phyloP scores from a whole-genome alignment of 1,139 yeast species.

The Trichomonascaceae sp. region DNA sequence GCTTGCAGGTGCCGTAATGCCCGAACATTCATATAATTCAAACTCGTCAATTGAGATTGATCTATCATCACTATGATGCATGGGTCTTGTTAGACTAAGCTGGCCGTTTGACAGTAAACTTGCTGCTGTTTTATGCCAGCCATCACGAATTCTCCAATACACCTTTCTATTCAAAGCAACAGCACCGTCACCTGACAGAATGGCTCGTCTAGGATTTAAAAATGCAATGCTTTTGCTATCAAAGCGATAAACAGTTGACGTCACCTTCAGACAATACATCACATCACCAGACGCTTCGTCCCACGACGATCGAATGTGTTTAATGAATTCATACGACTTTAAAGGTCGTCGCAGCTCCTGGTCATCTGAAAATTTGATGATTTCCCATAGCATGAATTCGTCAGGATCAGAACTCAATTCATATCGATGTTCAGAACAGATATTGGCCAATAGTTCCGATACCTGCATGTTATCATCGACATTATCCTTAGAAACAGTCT shows the following conservation, averaged over 20 bases:
- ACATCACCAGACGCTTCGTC: conserved; percentile 7
- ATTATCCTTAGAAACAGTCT: conserved; percentile 5
- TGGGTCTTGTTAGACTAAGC: background rate
- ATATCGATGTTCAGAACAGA: conserved; percentile 24
- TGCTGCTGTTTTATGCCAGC: conserved; percentile 2
- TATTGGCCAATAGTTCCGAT: background rate
- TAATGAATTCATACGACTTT: conserved; percentile 22
- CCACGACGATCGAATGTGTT: conserved; percentile 23
- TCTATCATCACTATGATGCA: conserved; percentile 2
- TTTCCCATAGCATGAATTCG: conserved; percentile 26
- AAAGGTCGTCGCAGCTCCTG: conserved; percentile 25
- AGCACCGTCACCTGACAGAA: conserved; percentile 19
- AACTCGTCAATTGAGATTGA: conserved; percentile 17
- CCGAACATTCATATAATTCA: conserved; percentile 23
- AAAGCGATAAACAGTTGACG: conserved; percentile 22
- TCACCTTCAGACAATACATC: conserved; percentile 17
- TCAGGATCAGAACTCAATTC: conserved; percentile 20
- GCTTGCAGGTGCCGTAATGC: conserved; percentile 19
- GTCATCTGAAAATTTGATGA: conserved; percentile 8
- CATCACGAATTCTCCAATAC: conserved; percentile 2
- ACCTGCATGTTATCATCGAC: background rate
- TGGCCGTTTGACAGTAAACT: conserved; percentile 2
- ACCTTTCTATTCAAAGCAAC: conserved; percentile 4
- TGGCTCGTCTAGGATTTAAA: conserved; percentile 31
- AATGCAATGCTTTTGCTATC: conserved; percentile 29